Conservation (phyloP, 805 yeast species). For the Cyberlindnera galapagoensis region DNA sequence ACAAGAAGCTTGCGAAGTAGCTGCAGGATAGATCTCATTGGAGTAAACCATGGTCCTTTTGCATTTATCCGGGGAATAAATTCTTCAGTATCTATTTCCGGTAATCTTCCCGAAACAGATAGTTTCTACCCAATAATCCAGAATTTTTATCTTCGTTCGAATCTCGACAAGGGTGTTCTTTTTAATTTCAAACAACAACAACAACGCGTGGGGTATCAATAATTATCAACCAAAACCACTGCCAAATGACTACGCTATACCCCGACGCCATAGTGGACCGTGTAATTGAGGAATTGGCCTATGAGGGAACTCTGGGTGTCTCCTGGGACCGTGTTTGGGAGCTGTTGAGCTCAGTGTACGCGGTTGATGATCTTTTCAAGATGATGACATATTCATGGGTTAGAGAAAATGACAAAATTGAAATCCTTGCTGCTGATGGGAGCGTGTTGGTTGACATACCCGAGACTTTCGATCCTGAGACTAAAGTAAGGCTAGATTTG, state of each 20-base stretch:
- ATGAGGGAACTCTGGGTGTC: constrained; percentile 29
- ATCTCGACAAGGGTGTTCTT: too few relatives aligned
- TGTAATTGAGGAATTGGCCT: constrained; percentile 29
- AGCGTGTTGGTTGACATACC: constrained; percentile 3
- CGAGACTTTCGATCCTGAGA: constrained; percentile 3
- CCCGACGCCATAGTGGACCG: constrained; percentile 26
- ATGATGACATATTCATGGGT: constrained; percentile 34
- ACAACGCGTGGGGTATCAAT: too few relatives aligned
- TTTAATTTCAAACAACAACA: neutral
- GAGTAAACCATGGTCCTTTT: too few relatives aligned
- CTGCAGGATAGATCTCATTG: too few relatives aligned
- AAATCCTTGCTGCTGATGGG: constrained; percentile 4
- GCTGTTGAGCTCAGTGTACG: constrained; percentile 11
- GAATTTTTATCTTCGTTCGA: too few relatives aligned
- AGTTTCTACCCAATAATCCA: too few relatives aligned
- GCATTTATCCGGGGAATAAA: too few relatives aligned
- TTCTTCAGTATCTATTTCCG: too few relatives aligned
- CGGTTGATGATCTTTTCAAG: constrained; percentile 28
- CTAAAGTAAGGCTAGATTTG: constrained; percentile 36
- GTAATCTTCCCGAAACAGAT: too few relatives aligned
- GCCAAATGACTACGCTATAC: constrained; percentile 5
- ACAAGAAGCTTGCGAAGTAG: too few relatives aligned
- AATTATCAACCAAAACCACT: neutral
- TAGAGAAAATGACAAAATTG: constrained; percentile 17
- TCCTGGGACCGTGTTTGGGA: constrained; percentile 29